Evolutionary conservation across 305 asterid genomes (phyloP), one percentile per base, ranked within the genome.

Genomic region (Fraxinus paxiana): DNA sequence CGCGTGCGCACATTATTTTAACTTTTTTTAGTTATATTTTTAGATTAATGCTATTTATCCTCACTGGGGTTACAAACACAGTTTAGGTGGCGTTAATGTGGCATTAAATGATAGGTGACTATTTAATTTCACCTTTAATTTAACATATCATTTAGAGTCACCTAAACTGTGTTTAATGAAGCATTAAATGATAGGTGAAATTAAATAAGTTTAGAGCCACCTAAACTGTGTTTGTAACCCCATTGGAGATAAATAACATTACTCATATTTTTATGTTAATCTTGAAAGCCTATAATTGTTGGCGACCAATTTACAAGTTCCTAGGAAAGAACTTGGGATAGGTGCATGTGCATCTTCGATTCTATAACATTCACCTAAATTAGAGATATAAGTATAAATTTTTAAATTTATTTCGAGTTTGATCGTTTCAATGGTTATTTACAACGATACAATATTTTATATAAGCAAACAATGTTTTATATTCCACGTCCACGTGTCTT

Each of bases 1-100:
- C 81, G 87, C 89, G 83, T 86, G 87, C 80, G 73, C 80, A 75
- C 69, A 37, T 80, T 80, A 41, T 75, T 82, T 75, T 5, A 65
- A 37, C 43, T 37, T 35, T 37, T 37, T 73, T 84, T 84, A 31
- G 7, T 31, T 65, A 35, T 18, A 41, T 37, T 46, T 30, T 30
- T 30, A 30, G 31, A 30, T 3, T 30, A 30, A 30, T 30, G 31
- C 31, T 30, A 30, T 30, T 30, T 0, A 2, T 30, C 31, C 0
- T 30, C 0, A 30, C 0, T 30, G 31, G 4, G 31, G 4, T 30
- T 30, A 30, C 31, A 30, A 30, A 30, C 4, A 2, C 31, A 30
- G 3, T 28, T 28, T 28, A 28, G 30, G 30, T 30, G 4, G 4
- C 31, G 31, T 30, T 30, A 30, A 2, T 30, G 4, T 30, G 31